A percentile compares a stretch with the other conserved stretches of the same genome.
Conservation (phyloP, 2,329 filamentous ascomycete genomes). For the Ceratocystis diversiconidia region DNA sequence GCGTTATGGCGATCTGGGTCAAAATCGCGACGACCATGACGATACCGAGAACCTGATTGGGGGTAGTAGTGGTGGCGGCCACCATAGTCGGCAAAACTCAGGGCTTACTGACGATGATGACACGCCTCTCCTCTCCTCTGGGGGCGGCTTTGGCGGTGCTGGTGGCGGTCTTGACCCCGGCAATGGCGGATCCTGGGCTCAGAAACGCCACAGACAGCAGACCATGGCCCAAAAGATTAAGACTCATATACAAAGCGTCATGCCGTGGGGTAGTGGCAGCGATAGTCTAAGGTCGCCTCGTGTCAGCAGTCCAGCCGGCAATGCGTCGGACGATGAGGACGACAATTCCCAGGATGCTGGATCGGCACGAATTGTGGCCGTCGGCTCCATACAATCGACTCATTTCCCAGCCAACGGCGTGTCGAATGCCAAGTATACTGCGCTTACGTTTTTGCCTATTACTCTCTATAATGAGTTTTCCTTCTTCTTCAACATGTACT, state of each 20-base stretch:
- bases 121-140: slow-evolving; percentile 51
- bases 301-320: slow-evolving; percentile 24
- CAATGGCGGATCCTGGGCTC: not conserved
- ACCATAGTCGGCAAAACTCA: slow-evolving; percentile 40
- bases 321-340: slow-evolving; percentile 35
- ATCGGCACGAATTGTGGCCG: slow-evolving; percentile 58
- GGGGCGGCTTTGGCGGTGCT: slow-evolving; percentile 20
- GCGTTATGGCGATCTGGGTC: slow-evolving; percentile 47
- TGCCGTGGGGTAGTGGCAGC: slow-evolving; percentile 30
- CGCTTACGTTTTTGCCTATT: slow-evolving; percentile 81
- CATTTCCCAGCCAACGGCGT: slow-evolving; percentile 82
- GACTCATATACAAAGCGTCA: slow-evolving; percentile 52
- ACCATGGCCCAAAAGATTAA: slow-evolving; percentile 11
- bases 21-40: slow-evolving; percentile 34
- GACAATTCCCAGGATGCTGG: slow-evolving; percentile 47
- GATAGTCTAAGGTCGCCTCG: not conserved
- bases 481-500: slow-evolving; percentile 99
- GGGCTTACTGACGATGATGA: slow-evolving; percentile 53
- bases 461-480: slow-evolving; percentile 98
- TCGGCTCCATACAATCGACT: slow-evolving; percentile 57
- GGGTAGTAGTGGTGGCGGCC: slow-evolving; percentile 43
- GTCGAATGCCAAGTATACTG: slow-evolving; percentile 95
- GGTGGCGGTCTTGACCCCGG: not conserved
- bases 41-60: slow-evolving; percentile 54
- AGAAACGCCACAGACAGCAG: slow-evolving; percentile 6